Conservation (phyloP, 495 filamentous ascomycete genomes). For the Neurospora sp. region DNA sequence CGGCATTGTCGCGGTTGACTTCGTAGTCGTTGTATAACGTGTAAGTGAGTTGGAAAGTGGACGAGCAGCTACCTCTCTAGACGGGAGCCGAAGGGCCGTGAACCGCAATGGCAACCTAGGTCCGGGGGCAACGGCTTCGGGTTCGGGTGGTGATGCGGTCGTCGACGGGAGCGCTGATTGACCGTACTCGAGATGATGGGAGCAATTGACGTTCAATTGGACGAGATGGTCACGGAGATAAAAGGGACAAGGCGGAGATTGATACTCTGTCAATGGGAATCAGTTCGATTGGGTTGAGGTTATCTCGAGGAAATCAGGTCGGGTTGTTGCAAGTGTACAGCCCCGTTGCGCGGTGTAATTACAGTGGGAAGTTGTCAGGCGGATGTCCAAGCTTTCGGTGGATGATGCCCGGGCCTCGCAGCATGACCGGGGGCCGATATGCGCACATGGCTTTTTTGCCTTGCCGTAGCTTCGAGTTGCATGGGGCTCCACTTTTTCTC, state of each 20-base stretch:
- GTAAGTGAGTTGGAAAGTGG: background rate
- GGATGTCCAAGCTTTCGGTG: background rate
- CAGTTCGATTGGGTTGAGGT: background rate
- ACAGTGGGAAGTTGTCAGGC: background rate
- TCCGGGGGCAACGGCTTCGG: background rate
- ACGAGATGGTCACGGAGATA: background rate
- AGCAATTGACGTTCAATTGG: background rate
- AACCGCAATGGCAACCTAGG: background rate
- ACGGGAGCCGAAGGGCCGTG: background rate
- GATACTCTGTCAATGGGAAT: background rate
- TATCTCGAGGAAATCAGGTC: background rate
- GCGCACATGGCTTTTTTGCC: background rate
- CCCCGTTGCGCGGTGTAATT: background rate
- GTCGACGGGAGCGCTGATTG: background rate
- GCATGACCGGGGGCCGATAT: background rate
- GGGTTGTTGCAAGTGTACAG: background rate
- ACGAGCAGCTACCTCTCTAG: background rate
- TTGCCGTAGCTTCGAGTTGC: background rate
- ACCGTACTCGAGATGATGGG: background rate
- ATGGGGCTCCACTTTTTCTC: background rate
- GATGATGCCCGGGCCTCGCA: background rate
- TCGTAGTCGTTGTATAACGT: background rate
- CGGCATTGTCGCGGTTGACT: constrained; percentile 36
- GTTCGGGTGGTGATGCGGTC: background rate
- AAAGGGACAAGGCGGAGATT: background rate